phyloP scores from a whole-genome alignment of 2,329 filamentous ascomycete genomes.

The Neophaeococcomyces aloes region DNA sequence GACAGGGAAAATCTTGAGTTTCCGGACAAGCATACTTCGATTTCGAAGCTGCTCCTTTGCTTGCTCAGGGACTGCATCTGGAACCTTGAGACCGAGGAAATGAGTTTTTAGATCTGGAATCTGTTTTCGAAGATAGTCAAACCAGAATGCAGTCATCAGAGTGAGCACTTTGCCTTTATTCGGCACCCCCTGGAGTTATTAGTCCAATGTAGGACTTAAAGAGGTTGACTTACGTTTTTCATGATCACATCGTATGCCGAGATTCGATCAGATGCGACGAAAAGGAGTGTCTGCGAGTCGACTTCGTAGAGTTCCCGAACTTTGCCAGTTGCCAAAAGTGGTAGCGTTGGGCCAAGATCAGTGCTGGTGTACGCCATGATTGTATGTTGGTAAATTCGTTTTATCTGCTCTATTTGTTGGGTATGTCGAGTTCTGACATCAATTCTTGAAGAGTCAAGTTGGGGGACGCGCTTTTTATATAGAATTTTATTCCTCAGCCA shows the following conservation, averaged over 20 bases:
- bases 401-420: too few relatives aligned
- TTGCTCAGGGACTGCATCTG: constrained; percentile 33
- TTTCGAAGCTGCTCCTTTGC: constrained; percentile 28
- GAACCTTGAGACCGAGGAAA: constrained; percentile 50
- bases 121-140: constrained; percentile 46
- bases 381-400: too few relatives aligned
- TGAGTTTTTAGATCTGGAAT: constrained; percentile 54
- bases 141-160: constrained; percentile 59
- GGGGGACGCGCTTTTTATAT: too few relatives aligned
- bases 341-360: constrained; percentile 35
- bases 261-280: constrained; percentile 80
- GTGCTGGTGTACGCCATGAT: constrained; percentile 23
- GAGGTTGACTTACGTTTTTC: constrained; percentile 59
- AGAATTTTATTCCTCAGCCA: too few relatives aligned
- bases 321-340: constrained; percentile 54
- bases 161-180: constrained; percentile 59
- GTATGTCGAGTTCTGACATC: too few relatives aligned
- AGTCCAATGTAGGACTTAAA: constrained; percentile 14
- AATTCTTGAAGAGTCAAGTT: too few relatives aligned
- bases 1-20: constrained; percentile 63
- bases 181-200: constrained; percentile 49
- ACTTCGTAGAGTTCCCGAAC: constrained; percentile 73
- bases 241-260: constrained; percentile 92
- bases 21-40: constrained; percentile 67
- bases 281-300: constrained; percentile 60